phyloP scores from a whole-genome alignment of 306 rosid species.

The Begonia loranthoides region DNA sequence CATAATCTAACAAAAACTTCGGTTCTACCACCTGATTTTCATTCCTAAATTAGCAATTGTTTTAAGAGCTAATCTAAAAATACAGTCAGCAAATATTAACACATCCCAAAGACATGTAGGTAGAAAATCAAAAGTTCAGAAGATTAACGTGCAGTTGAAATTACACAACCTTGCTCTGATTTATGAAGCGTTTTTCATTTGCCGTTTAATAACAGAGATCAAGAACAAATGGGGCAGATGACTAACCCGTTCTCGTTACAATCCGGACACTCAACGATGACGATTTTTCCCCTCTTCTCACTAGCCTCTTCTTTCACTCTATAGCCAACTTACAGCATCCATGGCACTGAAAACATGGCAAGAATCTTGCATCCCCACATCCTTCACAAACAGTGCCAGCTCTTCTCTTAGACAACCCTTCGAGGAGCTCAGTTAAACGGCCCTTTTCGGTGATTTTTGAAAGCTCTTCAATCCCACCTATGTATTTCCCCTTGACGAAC shows the following conservation, averaged over 20 bases:
- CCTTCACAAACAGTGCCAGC: slow-evolving; percentile 61
- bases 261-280: slow-evolving; percentile 43
- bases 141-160: no score
- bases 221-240: slow-evolving; percentile 65
- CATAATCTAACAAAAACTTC: no score
- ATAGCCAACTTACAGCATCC: slow-evolving; percentile 65
- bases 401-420: slow-evolving; percentile 45
- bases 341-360: slow-evolving; percentile 64
- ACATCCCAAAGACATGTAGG: no score
- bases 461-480: slow-evolving; percentile 64
- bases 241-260: slow-evolving; percentile 90
- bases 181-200: no score
- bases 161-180: no score
- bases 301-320: slow-evolving; percentile 15
- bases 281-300: slow-evolving; percentile 16
- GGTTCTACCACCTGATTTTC: no score
- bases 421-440: slow-evolving; percentile 32
- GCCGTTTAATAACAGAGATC: slow-evolving; percentile 4
- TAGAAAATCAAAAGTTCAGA: no score
- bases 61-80: no score
- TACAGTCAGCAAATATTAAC: no score
- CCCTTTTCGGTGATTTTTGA: slow-evolving; percentile 56
- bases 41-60: no score
- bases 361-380: slow-evolving; percentile 65
- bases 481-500: slow-evolving; percentile 51